Percentiles rank a stretch among this genome's conserved stretches.
Conservation (phyloP, 805 yeast genomes). For the Starmerella bombi region DNA sequence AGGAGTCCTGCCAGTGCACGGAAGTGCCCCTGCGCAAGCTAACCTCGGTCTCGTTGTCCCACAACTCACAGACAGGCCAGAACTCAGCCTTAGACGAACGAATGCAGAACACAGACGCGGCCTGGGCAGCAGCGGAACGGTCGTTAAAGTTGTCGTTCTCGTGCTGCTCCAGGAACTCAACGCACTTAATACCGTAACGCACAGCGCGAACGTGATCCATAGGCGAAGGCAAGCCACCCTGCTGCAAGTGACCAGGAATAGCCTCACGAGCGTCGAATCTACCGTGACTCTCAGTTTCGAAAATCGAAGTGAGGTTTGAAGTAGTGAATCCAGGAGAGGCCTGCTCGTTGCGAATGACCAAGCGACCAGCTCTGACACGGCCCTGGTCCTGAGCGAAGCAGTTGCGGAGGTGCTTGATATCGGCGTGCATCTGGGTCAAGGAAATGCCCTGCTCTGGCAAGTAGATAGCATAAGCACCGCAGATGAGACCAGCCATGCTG, state of each 20-base stretch:
- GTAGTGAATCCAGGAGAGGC: constrained; percentile 77
- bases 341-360: constrained; percentile 68
- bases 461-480: constrained; percentile 86
- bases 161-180: constrained; percentile 66
- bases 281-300: constrained; percentile 62
- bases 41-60: constrained; percentile 77
- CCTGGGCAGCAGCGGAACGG: constrained; percentile 13
- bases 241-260: constrained; percentile 96
- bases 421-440: constrained; percentile 57
- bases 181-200: constrained; percentile 78
- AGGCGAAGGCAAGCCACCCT: constrained; percentile 90
- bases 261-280: constrained; percentile 87
- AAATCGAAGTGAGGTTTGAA: constrained; percentile 67
- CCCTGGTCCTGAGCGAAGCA: constrained; percentile 65
- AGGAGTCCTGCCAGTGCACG: constrained; percentile 66
- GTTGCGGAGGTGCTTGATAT: constrained; percentile 54
- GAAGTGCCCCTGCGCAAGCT: constrained; percentile 74
- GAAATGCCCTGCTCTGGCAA: constrained; percentile 76
- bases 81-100: constrained; percentile 63
- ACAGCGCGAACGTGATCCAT: constrained; percentile 85
- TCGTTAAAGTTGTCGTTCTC: constrained; percentile 17
- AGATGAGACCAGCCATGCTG: constrained; percentile 64
- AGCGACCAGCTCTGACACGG: constrained; percentile 69
- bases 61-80: constrained; percentile 59
- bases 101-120: constrained; percentile 66